Evolutionary conservation across 1,284 basidiomycete genomes (phyloP), one percentile per base, ranked within the genome.

Genomic region (Apiotrichum siamense): DNA sequence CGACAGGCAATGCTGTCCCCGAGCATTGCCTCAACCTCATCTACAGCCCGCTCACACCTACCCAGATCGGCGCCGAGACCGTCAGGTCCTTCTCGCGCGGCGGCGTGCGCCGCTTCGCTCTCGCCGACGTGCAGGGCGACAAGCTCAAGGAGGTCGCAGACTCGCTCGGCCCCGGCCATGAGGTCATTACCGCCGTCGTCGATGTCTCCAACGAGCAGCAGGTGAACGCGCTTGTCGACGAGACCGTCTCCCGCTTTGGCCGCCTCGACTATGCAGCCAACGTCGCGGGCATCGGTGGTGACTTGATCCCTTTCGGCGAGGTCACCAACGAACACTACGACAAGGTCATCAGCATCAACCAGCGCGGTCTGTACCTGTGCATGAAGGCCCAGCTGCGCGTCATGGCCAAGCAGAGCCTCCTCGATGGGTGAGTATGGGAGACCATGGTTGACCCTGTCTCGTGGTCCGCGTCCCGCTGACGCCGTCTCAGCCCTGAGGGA

Each of bases 221-320:
- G 13, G 54, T 61, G 9, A 47, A 52, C 43, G 35, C 26, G 18
- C 46, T 57, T 33, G 40, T 59, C 3, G 18, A 33, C 2, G 24
- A 21, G 3, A 47, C 50, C 0, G 46, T 53, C 3, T 27, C 41
- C 7, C 31, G 32, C 29, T 68, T 63, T 35, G 65, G 64, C 12
- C 57, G 65, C 15, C 35, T 68, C 25, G 66, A 68, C 53, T 66
- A 68, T 33, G 62, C 62, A 21, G 62, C 63, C 29, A 68, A 68
- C 49, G 59, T 57, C 33, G 66, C 66, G 2, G 66, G 66, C 2
- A 57, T 64, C 35, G 53, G 49, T 1, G 49, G 47, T 3, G 43
- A 58, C 7, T 49, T 50, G 44, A 29, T 32, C 7, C 44, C 60
- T 2, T 42, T 49, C n/a, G 26, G 31, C n/a, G 40, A 53, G 25